Conservation (phyloP, 306 rosid genomes). For the Vigna nakashimae region DNA sequence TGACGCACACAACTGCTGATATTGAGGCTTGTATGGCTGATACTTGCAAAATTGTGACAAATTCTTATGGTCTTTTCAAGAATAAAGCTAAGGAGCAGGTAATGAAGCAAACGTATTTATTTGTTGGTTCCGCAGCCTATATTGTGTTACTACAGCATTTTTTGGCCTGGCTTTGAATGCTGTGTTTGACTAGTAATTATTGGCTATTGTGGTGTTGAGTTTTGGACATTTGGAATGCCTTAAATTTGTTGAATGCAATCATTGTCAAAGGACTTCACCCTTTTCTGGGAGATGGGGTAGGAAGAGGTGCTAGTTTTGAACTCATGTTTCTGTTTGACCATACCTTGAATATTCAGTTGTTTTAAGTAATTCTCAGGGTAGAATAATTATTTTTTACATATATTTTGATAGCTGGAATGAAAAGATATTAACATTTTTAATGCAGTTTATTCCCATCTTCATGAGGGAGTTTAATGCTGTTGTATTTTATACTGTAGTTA, state of each 20-base stretch:
- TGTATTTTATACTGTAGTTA: not conserved
- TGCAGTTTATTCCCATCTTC: not conserved
- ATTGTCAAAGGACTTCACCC: not conserved
- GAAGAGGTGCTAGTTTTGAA: not conserved
- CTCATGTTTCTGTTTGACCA: not conserved
- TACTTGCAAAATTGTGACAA: conserved; percentile 80
- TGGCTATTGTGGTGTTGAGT: conserved; percentile 21
- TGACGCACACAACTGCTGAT: conserved; percentile 53
- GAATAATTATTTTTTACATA: not conserved
- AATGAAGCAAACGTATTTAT: conserved; percentile 37
- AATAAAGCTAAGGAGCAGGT: conserved; percentile 88
- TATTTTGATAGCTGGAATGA: conserved; percentile 3
- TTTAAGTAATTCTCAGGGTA: not conserved
- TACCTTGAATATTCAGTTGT: conserved; percentile 26
- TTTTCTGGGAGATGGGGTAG: not conserved
- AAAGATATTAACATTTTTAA: not conserved
- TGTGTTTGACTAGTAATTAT: conserved; percentile 7
- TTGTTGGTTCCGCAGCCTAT: conserved; percentile 30
- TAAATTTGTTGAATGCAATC: not conserved
- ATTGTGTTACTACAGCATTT: conserved; percentile 6
- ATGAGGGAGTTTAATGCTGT: conserved; percentile 8
- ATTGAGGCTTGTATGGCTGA: conserved; percentile 71
- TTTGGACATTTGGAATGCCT: conserved; percentile 22
- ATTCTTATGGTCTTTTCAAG: conserved; percentile 79
- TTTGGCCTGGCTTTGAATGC: conserved; percentile 18